Evolutionary conservation across 1,284 basidiomycete species (phyloP).

Genomic region (Coniophora puteana): DNA sequence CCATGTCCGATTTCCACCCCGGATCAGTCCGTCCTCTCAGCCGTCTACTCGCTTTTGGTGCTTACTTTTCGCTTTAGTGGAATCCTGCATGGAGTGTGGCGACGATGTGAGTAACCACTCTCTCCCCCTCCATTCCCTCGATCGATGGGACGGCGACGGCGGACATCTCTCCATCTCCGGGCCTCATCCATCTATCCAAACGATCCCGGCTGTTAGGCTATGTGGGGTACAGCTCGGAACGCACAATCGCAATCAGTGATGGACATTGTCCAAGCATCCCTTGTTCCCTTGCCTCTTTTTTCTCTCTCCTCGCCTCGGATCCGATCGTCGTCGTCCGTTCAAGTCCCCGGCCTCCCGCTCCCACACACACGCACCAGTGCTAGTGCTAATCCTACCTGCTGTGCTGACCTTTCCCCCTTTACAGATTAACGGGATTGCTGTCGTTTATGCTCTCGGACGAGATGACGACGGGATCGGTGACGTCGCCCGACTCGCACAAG

Average conservation of each 20-base stretch:
- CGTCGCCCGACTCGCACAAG: slow-evolving; percentile 79
- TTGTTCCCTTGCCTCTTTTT: not conserved
- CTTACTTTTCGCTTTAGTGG: slow-evolving; percentile 48
- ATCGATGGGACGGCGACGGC: too few relatives aligned
- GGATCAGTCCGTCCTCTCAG: slow-evolving; percentile 64
- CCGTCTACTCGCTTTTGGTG: slow-evolving; percentile 3
- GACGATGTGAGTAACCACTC: slow-evolving; percentile 65
- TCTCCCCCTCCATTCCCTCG: slow-evolving; percentile 6
- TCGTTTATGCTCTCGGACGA: slow-evolving; percentile 97
- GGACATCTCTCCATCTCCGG: slow-evolving; percentile 6
- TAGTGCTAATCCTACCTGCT: too few relatives aligned
- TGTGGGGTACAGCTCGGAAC: too few relatives aligned
- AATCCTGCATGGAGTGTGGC: slow-evolving; percentile 93
- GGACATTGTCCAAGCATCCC: not conserved
- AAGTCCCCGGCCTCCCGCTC: too few relatives aligned
- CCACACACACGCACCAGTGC: too few relatives aligned
- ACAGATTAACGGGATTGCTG: slow-evolving; percentile 87
- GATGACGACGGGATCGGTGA: slow-evolving; percentile 92
- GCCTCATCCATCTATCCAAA: slow-evolving; percentile 10
- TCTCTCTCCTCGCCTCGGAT: too few relatives aligned
- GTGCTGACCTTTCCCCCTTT: slow-evolving; percentile 14
- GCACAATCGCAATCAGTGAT: slow-evolving; percentile 10
- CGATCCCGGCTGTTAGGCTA: too few relatives aligned
- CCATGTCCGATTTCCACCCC: slow-evolving; percentile 94
- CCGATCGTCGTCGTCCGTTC: too few relatives aligned